These are phyloP conservation scores for Plectosphaerella plurivora DNA, from an alignment of 2,329 filamentous ascomycete genomes.

Conservation along the genomic window DNA sequence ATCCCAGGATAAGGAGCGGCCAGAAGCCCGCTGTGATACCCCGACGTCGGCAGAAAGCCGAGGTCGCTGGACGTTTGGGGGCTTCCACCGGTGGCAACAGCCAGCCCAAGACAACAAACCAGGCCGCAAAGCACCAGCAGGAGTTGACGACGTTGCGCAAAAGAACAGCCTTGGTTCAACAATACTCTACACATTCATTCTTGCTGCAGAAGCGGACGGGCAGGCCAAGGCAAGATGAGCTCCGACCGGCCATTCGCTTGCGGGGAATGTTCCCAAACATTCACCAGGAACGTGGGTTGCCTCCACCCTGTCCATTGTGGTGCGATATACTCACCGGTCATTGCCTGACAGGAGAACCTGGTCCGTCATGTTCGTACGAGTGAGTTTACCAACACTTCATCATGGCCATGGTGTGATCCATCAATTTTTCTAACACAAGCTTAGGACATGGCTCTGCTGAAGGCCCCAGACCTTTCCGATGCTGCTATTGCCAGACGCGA, in stretches of 20 bases:
- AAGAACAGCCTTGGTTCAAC: neutral
- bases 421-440: constrained; percentile 1
- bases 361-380: constrained; percentile 16
- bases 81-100: neutral
- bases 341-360: constrained; percentile 12
- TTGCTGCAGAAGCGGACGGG: neutral
- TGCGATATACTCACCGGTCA: neutral
- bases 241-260: constrained; percentile 11
- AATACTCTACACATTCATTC: neutral
- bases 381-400: neutral
- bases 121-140: neutral
- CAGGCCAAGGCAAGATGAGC: constrained; percentile 4
- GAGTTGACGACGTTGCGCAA: neutral
- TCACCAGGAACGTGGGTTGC: constrained; percentile 11
- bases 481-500: constrained; percentile 11
- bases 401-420: neutral
- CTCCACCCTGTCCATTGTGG: neutral
- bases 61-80: neutral
- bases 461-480: constrained; percentile 13
- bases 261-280: constrained; percentile 11
- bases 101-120: neutral
- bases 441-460: constrained; percentile 13
- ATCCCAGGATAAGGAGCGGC: neutral
- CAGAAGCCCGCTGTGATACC: neutral
- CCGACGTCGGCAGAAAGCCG: neutral